These are phyloP conservation scores for Helotiales sp. DNA, from an alignment of 2,329 filamentous ascomycete species.

Conservation along the genomic window DNA sequence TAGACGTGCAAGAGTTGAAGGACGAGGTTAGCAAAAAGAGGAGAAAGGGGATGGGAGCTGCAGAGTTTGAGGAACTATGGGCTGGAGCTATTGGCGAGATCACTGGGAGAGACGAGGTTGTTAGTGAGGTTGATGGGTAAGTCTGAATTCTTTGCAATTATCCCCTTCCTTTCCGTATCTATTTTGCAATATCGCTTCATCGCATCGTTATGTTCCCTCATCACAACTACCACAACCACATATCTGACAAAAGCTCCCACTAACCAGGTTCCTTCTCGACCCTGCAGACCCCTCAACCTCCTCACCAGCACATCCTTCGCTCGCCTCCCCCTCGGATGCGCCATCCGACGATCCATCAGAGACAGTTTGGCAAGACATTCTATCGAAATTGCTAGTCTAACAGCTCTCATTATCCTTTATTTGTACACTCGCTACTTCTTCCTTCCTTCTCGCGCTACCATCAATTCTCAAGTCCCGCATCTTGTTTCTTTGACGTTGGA, in stretches of 20 bases:
- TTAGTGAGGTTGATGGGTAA: slow-evolving; percentile 54
- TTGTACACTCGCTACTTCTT: slow-evolving; percentile 62
- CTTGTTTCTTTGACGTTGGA: slow-evolving; percentile 85
- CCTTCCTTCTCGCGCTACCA: slow-evolving; percentile 62
- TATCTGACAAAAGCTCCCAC: slow-evolving; percentile 60
- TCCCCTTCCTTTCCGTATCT: neutral
- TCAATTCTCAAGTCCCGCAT: slow-evolving; percentile 68
- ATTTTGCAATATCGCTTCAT: neutral
- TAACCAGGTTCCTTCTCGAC: slow-evolving; percentile 80
- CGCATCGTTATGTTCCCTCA: neutral
- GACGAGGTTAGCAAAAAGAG: slow-evolving; percentile 72
- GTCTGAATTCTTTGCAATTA: slow-evolving; percentile 32
- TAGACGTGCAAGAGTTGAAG: slow-evolving; percentile 71
- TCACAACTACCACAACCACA: slow-evolving; percentile 17
- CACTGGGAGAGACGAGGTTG: slow-evolving; percentile 59
- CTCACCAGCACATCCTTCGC: slow-evolving; percentile 89
- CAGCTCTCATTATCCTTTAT: slow-evolving; percentile 47
- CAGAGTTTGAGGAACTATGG: slow-evolving; percentile 92
- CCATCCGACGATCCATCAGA: slow-evolving; percentile 75
- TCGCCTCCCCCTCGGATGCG: slow-evolving; percentile 82
- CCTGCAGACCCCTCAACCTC: slow-evolving; percentile 70
- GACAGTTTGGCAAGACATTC: slow-evolving; percentile 84
- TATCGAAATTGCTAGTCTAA: slow-evolving; percentile 73
- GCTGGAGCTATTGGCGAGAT: slow-evolving; percentile 72
- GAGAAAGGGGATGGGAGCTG: slow-evolving; percentile 78